Conservation (phyloP, 768 basidiomycete genomes). For the Clavaria fumosa region DNA sequence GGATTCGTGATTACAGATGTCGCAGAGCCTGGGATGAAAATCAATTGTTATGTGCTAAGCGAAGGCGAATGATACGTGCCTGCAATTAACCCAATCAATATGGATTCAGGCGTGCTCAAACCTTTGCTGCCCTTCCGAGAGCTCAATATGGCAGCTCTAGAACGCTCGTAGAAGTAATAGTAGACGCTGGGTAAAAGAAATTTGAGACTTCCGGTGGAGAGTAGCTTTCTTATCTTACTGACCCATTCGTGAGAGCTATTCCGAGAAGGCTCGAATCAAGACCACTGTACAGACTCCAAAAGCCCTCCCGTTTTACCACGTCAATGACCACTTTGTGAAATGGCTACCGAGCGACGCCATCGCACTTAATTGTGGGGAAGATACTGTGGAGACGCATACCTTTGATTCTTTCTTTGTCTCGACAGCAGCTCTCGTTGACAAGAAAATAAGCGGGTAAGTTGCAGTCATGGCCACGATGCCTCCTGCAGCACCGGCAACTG, state of each 20-base stretch:
- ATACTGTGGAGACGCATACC: constrained; percentile 24
- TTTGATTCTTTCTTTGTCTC: constrained; percentile 67
- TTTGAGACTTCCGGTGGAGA: not conserved
- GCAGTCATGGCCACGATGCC: constrained; percentile 85
- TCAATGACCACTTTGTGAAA: constrained; percentile 52
- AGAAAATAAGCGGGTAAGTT: constrained; percentile 80
- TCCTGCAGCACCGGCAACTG: constrained; percentile 78
- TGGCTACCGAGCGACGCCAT: constrained; percentile 34
- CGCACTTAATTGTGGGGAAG: not conserved
- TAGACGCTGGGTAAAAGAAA: constrained; percentile 44
- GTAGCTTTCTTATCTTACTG: not conserved
- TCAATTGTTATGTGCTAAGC: constrained; percentile 2
- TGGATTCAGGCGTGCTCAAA: constrained; percentile 75
- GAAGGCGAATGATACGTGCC: constrained; percentile 27
- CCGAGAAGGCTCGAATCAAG: constrained; percentile 74
- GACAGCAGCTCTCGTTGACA: constrained; percentile 89
- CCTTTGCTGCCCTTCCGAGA: constrained; percentile 46
- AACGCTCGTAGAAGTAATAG: constrained; percentile 82
- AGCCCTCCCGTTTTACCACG: constrained; percentile 72
- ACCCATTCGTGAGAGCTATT: constrained; percentile 90
- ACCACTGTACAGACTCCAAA: constrained; percentile 76
- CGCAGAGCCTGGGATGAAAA: constrained; percentile 47
- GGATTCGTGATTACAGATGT: constrained; percentile 87
- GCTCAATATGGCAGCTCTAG: constrained; percentile 39
- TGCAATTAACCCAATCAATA: constrained; percentile 76